phyloP scores from a whole-genome alignment of 441 rosid species.

The Gossypium laxum region DNA sequence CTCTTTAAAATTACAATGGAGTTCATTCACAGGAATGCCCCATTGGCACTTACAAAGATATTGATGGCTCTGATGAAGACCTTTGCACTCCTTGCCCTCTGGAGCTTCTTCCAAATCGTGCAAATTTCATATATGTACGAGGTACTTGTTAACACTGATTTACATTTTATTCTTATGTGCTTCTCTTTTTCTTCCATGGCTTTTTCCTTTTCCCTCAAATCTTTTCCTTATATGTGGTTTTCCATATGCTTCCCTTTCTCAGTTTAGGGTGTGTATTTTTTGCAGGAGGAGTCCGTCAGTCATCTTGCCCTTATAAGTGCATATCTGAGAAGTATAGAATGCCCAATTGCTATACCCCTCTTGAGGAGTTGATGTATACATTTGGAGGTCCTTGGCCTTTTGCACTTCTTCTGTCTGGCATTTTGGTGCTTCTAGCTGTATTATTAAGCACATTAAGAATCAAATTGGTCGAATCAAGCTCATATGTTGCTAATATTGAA shows the following conservation, averaged over 20 bases:
- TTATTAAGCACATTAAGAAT: slow-evolving; percentile 59
- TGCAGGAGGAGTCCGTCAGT: slow-evolving; percentile 71
- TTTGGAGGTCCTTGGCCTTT: slow-evolving; percentile 95
- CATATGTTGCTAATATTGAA: slow-evolving; percentile 47
- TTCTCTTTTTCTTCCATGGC: neutral
- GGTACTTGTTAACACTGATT: slow-evolving; percentile 36
- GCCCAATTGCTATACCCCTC: slow-evolving; percentile 96
- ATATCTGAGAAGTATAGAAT: slow-evolving; percentile 81
- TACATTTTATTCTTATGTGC: slow-evolving; percentile 11
- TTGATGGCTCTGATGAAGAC: slow-evolving; percentile 70
- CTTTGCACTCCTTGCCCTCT: slow-evolving; percentile 78
- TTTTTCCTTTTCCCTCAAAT: neutral
- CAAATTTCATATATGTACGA: slow-evolving; percentile 65
- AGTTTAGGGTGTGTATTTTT: slow-evolving; percentile 19
- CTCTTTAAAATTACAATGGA: slow-evolving; percentile 13
- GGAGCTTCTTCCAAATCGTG: slow-evolving; percentile 77
- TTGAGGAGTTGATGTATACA: slow-evolving; percentile 77
- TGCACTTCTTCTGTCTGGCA: slow-evolving; percentile 55
- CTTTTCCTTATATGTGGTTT: neutral
- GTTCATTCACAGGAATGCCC: slow-evolving; percentile 73
- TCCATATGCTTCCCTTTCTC: slow-evolving; percentile 15
- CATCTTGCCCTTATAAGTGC: slow-evolving; percentile 76
- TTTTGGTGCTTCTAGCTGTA: slow-evolving; percentile 64
- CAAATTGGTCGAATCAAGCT: slow-evolving; percentile 55
- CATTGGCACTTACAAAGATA: slow-evolving; percentile 76